These are phyloP conservation scores for Phytophthora uliginosa DNA, from an alignment of 352 stramenopile genomes.

Conservation along the genomic window DNA sequence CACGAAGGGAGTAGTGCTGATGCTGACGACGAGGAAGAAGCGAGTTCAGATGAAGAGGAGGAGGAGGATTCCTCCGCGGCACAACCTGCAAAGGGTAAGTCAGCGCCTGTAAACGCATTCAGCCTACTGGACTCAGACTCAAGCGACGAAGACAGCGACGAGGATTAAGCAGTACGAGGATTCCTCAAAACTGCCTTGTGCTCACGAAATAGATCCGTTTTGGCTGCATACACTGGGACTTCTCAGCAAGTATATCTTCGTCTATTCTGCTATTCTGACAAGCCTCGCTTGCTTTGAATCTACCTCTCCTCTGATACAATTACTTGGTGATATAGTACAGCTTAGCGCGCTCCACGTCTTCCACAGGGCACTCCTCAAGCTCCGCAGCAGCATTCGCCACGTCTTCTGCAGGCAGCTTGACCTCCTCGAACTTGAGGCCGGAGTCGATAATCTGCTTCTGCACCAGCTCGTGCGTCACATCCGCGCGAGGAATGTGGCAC, in stretches of 20 bases:
- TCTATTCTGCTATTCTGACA: slow-evolving; percentile 26
- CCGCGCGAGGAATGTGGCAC: slow-evolving; percentile 80
- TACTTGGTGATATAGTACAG: slow-evolving; percentile 70
- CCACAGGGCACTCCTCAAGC: slow-evolving; percentile 62
- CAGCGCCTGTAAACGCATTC: slow-evolving; percentile 82
- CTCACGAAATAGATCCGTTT: slow-evolving; percentile 25
- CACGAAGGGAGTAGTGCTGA: slow-evolving; percentile 17
- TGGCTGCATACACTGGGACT: slow-evolving; percentile 11
- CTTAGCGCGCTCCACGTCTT: slow-evolving; percentile 63
- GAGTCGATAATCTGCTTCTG: slow-evolving; percentile 50
- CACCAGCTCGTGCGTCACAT: slow-evolving; percentile 72
- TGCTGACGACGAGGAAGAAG: slow-evolving; percentile 29
- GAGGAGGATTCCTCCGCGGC: slow-evolving; percentile 22
- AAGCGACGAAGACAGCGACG: slow-evolving; percentile 78
- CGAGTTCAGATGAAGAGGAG: slow-evolving; percentile 29
- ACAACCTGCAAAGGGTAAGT: slow-evolving; percentile 10
- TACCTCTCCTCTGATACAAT: slow-evolving; percentile 6
- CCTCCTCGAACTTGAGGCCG: slow-evolving; percentile 52
- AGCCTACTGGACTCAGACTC: slow-evolving; percentile 88
- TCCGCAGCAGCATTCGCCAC: slow-evolving; percentile 26
- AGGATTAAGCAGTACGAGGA: slow-evolving; percentile 26
- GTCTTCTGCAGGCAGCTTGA: slow-evolving; percentile 39
- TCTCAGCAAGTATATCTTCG: slow-evolving; percentile 10
- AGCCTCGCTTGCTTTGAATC: background rate
- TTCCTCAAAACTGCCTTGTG: background rate